phyloP scores from a whole-genome alignment of 1,284 basidiomycete species.

The Cryptococcus wingfieldii region DNA sequence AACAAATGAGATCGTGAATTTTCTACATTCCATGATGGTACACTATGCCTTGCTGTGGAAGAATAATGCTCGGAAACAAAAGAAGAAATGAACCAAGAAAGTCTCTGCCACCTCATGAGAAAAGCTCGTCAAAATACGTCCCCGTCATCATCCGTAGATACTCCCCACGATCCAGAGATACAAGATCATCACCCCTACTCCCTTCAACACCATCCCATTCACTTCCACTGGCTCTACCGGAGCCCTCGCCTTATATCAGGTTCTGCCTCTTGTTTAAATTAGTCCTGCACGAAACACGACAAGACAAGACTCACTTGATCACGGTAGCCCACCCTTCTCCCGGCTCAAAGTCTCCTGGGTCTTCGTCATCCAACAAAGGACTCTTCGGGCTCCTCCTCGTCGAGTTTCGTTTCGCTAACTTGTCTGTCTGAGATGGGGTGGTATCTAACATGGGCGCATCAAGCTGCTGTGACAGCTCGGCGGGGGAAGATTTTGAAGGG shows the following conservation, averaged over 20 bases:
- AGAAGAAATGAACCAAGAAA: not conserved
- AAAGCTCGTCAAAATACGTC: not conserved
- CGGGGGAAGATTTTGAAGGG: not conserved
- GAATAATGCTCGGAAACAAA: not conserved
- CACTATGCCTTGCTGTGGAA: not conserved
- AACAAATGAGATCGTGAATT: no score
- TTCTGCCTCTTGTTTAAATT: slow-evolving; percentile 6
- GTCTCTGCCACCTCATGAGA: not conserved
- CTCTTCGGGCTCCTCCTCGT: slow-evolving; percentile 30
- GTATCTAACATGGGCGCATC: slow-evolving; percentile 7
- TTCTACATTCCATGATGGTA: not conserved
- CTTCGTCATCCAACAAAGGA: slow-evolving; percentile 44
- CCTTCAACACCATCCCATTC: slow-evolving; percentile 4
- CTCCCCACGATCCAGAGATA: slow-evolving; percentile 9
- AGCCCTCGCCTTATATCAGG: slow-evolving; percentile 6
- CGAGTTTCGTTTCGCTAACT: slow-evolving; percentile 14
- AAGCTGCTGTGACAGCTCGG: not conserved
- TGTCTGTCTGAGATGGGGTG: slow-evolving; percentile 3
- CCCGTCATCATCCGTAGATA: not conserved
- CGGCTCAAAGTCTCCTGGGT: slow-evolving; percentile 44
- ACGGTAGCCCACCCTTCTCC: slow-evolving; percentile 46
- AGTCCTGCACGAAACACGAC: not conserved
- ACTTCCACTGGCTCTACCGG: not conserved
- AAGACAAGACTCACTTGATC: slow-evolving; percentile 31
- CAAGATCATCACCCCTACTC: slow-evolving; percentile 2